Evolutionary conservation across 140 eudicot species (phyloP), one percentile per base, ranked within the genome.

Genomic region (Oenanthe javanica): DNA sequence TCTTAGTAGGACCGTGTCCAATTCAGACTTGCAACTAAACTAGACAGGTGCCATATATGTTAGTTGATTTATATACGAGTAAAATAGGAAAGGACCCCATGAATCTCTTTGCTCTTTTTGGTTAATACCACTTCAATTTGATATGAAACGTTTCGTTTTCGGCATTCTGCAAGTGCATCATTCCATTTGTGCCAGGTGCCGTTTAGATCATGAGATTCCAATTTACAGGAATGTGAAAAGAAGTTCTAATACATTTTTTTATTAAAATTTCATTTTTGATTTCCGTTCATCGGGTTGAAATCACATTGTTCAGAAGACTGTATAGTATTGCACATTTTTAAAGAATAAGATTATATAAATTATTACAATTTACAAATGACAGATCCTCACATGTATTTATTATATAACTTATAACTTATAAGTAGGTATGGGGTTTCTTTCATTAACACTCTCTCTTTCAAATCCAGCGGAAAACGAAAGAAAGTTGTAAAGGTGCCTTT

Each of bases 401-500:
- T 42, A 42, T 42, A 42, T 0, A 31, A 31, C 36, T 31, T 31
- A 31, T 31, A 31, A 31, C 36, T 31, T 31, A 31, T 31, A 31
- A 23, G 78, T 38, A 27, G 80, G 80, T 72, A 82, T 82, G 74
- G 78, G 63, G 82, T 49, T 78, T 12, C 67, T 47, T 38, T 42
- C 31, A 75, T 31, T 31, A 31, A 31, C 36, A 31, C 36, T 31
- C 36, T 31, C 36, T 31, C 36, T 31, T 31, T 31, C 36, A 31
- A 80, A 79, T 79, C 81, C 78, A 74, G 52, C 43, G 0, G 80
- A 72, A 79, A 83, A 83, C 10, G 86, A 57, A 79, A 72, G 51
- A 19, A 72, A 83, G 82, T 14, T 61, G 38, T n/a, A n/a, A 61
- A 61, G 69, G 69, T 82, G 52, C 77, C 21, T 43, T 67, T 42